Percentiles rank a stretch among this genome's conserved stretches.
Conservation (phyloP, 768 basidiomycete genomes). For the Termitomyces eurrhizus region DNA sequence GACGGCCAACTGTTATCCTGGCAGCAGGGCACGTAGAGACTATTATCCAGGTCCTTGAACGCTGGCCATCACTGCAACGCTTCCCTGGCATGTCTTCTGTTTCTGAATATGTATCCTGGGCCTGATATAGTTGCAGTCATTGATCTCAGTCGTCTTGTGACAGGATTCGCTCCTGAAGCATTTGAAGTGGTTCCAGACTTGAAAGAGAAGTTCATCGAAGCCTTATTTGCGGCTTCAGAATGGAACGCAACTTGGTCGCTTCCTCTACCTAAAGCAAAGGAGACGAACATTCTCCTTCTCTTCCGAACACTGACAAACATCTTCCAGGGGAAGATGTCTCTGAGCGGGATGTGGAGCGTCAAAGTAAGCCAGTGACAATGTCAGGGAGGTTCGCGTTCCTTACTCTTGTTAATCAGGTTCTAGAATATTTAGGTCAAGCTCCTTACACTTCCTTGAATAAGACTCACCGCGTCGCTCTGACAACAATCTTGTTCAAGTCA, state of each 20-base stretch:
- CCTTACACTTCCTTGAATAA: conserved; percentile 60
- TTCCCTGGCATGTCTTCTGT: conserved; percentile 46
- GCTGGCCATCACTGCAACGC: conserved; percentile 70
- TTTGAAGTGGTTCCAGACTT: conserved; percentile 37
- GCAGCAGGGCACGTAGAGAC: conserved; percentile 53
- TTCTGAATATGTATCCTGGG: not conserved
- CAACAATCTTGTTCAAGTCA: conserved; percentile 88
- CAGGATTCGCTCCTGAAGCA: conserved; percentile 56
- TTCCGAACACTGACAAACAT: conserved; percentile 79
- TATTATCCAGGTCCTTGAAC: conserved; percentile 58
- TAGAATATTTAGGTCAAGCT: conserved; percentile 47
- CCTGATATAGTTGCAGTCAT: conserved; percentile 49
- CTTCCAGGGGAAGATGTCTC: conserved; percentile 52
- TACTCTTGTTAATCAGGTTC: conserved; percentile 40
- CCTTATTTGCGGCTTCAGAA: conserved; percentile 65
- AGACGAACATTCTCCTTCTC: conserved; percentile 81
- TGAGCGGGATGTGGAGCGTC: conserved; percentile 47
- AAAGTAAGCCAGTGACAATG: conserved; percentile 36
- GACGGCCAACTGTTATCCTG: conserved; percentile 30
- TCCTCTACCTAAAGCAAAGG: conserved; percentile 65
- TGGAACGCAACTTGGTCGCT: conserved; percentile 54
- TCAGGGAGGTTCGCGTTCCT: not conserved
- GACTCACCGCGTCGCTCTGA: conserved; percentile 68
- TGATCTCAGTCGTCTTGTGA: conserved; percentile 77
- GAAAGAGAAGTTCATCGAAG: conserved; percentile 51